These are phyloP conservation scores for Colletotrichum sp. DNA, from an alignment of 2,329 filamentous ascomycete genomes.

Conservation along the genomic window DNA sequence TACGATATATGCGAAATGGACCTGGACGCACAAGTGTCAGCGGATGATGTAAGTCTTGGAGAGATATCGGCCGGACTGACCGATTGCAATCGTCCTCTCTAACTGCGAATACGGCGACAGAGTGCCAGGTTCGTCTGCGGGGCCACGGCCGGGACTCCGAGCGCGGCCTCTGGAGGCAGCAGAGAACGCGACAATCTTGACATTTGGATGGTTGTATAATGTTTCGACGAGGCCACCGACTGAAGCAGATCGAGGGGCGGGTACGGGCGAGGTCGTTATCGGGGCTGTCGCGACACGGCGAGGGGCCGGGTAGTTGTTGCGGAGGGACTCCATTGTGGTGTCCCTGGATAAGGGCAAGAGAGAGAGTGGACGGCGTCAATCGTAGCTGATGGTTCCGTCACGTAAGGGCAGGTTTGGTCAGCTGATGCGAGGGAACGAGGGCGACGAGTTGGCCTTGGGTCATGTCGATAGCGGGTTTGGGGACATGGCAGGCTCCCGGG, in stretches of 20 bases:
- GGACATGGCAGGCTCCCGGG: constrained; percentile 6
- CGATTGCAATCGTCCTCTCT: constrained; percentile 81
- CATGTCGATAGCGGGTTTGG: constrained; percentile 6
- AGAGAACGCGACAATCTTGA: constrained; percentile 68
- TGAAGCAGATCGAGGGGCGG: constrained; percentile 25
- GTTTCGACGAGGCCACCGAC: constrained; percentile 61
- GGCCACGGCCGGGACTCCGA: constrained; percentile 35
- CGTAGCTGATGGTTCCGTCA: neutral
- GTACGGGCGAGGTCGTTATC: constrained; percentile 26
- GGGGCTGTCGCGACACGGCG: constrained; percentile 45
- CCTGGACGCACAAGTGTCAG: constrained; percentile 47
- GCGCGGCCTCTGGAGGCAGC: constrained; percentile 36
- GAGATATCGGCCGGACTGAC: constrained; percentile 46
- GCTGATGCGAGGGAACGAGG: neutral
- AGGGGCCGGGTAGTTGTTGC: constrained; percentile 30
- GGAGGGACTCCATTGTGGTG: constrained; percentile 20
- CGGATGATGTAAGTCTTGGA: neutral
- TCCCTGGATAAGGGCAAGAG: neutral
- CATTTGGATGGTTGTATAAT: constrained; percentile 75
- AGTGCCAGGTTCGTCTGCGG: constrained; percentile 60
- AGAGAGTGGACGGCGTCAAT: neutral
- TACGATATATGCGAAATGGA: constrained; percentile 81
- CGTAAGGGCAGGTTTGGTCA: neutral
- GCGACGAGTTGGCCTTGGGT: constrained; percentile 6
- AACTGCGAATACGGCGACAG: constrained; percentile 77